A percentile compares a stretch with the other conserved stretches of the same genome.
phyloP scores from a whole-genome alignment of 148 eudicot genomes.

The Rhododendron griersonianum region DNA sequence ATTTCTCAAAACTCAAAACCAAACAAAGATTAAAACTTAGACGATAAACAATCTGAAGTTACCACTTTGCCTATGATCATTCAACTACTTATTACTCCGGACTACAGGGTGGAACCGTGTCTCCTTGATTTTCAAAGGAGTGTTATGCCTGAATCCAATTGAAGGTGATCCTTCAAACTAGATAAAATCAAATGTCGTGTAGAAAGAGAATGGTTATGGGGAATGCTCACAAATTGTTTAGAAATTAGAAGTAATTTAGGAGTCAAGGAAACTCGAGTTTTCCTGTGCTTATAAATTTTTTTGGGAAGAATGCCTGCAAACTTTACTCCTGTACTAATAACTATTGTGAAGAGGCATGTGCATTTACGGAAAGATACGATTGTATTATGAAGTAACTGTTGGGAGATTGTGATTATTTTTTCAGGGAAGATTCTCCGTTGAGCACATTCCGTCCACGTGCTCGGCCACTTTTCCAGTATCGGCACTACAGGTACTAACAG shows the following conservation, averaged over 20 bases:
- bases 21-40: not conserved
- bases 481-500: conserved; percentile 71
- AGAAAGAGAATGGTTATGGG: not conserved
- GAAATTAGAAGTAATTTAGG: not conserved
- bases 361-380: not conserved
- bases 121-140: not conserved
- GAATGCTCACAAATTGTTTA: not conserved
- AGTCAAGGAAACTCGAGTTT: not conserved
- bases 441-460: conserved; percentile 91
- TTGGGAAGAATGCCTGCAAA: not conserved
- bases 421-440: conserved; percentile 83
- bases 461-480: conserved; percentile 89
- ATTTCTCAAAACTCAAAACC: no score
- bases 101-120: not conserved
- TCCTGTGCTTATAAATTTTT: not conserved
- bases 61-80: not conserved
- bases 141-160: not conserved
- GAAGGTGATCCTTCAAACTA: not conserved
- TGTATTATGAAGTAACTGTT: conserved; percentile 5
- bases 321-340: not conserved
- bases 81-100: not conserved
- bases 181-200: not conserved
- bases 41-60: not conserved
- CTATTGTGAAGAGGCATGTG: not conserved
- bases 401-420: conserved; percentile 6